These are phyloP conservation scores for Neurospora tetraspora DNA, from an alignment of 495 filamentous ascomycete genomes.

Conservation along the genomic window DNA sequence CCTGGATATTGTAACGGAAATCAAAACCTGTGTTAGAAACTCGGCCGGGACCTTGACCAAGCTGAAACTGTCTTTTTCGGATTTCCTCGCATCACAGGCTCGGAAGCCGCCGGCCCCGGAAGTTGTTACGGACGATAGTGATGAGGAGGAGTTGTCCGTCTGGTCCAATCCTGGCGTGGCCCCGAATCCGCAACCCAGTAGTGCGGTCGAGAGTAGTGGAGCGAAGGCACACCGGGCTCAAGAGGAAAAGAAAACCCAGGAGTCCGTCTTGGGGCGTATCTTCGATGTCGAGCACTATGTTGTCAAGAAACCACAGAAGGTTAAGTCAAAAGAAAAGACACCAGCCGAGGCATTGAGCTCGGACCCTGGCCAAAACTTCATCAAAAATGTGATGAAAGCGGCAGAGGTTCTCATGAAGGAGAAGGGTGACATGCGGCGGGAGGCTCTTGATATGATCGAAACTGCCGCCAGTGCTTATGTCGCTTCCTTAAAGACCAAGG, in stretches of 20 bases:
- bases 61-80: conserved; percentile 49
- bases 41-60: conserved; percentile 40
- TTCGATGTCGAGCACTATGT: conserved; percentile 37
- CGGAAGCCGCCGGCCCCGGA: conserved; percentile 37
- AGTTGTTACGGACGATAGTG: conserved; percentile 34
- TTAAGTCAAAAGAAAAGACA: conserved; percentile 21
- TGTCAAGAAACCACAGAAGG: conserved; percentile 14
- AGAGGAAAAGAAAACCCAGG: conserved; percentile 43
- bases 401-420: conserved; percentile 25
- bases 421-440: conserved; percentile 24
- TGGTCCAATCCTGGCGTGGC: neutral
- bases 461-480: conserved; percentile 37
- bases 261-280: conserved; percentile 43
- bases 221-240: conserved; percentile 31
- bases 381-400: conserved; percentile 30
- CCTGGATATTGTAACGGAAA: conserved; percentile 44
- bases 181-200: neutral
- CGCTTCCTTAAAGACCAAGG: conserved; percentile 19
- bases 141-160: neutral
- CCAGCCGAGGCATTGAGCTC: conserved; percentile 12
- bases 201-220: conserved; percentile 16
- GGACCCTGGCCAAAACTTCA: conserved; percentile 26
- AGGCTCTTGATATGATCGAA: conserved; percentile 33
- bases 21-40: conserved; percentile 41
- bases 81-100: conserved; percentile 37